phyloP scores from a whole-genome alignment of 1,284 basidiomycete genomes.

The Porogramme epimiltina region DNA sequence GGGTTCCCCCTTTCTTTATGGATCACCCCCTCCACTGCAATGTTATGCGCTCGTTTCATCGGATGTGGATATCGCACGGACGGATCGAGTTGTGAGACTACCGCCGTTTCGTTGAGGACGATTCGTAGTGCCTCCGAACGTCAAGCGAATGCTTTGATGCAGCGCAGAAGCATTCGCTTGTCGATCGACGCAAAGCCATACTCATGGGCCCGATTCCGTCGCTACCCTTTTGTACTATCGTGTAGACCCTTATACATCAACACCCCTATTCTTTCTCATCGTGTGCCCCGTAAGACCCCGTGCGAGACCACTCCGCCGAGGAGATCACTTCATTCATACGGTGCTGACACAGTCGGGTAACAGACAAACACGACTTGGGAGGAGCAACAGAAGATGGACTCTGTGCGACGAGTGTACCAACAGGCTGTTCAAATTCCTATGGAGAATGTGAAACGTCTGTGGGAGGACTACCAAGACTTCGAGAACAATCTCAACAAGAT shows the following conservation, averaged over 20 bases:
- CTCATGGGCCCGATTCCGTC: no score
- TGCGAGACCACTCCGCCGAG: neutral
- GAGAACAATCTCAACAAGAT: constrained; percentile 91
- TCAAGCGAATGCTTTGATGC: no score
- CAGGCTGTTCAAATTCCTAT: constrained; percentile 93
- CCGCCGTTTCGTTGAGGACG: no score
- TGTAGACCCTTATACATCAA: constrained; percentile 1
- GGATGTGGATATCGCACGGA: no score
- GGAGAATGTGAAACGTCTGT: constrained; percentile 90
- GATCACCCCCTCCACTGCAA: no score
- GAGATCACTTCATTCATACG: neutral
- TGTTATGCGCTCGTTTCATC: no score
- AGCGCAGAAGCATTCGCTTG: no score
- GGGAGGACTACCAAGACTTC: constrained; percentile 95
- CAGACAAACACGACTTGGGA: constrained; percentile 77
- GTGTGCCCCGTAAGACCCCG: constrained; percentile 5
- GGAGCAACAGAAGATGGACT: constrained; percentile 94
- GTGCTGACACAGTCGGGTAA: neutral
- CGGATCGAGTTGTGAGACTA: no score
- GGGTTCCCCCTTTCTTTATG: no score
- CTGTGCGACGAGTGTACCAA: constrained; percentile 90
- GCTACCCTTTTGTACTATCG: no score
- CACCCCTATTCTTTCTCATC: neutral
- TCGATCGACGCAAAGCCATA: no score
- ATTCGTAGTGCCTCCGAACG: constrained; percentile 5